Base-by-base conservation (phyloP, 75 land plant genomes). In the Selaginella moellendorffii region DNA sequence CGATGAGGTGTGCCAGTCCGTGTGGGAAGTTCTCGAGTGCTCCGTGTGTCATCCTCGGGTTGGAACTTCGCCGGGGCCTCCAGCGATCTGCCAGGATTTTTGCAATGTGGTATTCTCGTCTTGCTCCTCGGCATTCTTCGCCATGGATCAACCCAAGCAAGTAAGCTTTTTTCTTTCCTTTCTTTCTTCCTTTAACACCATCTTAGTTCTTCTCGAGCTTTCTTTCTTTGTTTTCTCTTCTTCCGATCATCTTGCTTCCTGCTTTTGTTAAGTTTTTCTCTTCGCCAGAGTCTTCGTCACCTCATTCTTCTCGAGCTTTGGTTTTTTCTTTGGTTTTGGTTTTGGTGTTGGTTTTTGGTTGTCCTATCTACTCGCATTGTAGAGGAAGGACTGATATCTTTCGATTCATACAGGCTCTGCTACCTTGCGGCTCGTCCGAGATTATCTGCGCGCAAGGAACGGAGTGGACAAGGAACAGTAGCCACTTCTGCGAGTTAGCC, bases 1-100 rank as follows among this genome's bases (percentile, higher is more conserved):
- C 64, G 81, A 70, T 65, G 64, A 77, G 66, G 84, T 85, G n/a
- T 89, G 96, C 77, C 69, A 85, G 63, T 71, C 81, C 14, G 52
- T 81, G 26, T 89, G 96, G 96, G 90, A 89, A 69, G 70, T 83
- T 23, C 51, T 89, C 69, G 86, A 89, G 70, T 89, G 96, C 64
- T 75, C 96, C 0, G 77, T 89, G 20, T 89, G 96, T 75, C 86
- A 89, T 79, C 96, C 96, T 36, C 77, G 25, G 21, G 77, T 89
- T 27, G 96, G 96, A 17, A 68, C 74, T 64, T 62, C 63, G 52
- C 77, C 81, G 27, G 96, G 96, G 52, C 90, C 81, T 27, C 96
- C 96, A 0, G 46, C 71, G 2, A 69, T 89, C 21, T 89, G 96
- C 56, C 61, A 66, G 2, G 77, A 85, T 17, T 76, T 89, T 52